A percentile compares a stretch with the other conserved stretches of the same genome.
These are phyloP conservation scores for Colletotrichum tropicicola DNA, from an alignment of 2,329 filamentous ascomycete species.

Conservation along the genomic window DNA sequence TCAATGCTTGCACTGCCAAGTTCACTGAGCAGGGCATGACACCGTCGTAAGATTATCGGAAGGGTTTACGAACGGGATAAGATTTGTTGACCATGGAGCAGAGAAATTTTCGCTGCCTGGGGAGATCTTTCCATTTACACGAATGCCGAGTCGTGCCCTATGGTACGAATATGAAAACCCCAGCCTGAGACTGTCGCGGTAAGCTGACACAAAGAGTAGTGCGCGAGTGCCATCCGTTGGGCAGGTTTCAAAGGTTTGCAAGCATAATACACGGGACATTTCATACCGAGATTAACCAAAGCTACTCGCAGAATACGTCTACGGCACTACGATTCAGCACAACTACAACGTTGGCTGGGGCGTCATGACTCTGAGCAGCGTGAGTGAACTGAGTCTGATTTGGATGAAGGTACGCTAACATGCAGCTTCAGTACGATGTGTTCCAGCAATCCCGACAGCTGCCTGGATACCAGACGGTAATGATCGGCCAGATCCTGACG, in stretches of 20 bases:
- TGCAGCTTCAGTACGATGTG: constrained; percentile 50
- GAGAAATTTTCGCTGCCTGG: constrained; percentile 53
- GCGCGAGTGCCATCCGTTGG: constrained; percentile 64
- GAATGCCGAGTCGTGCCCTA: constrained; percentile 65
- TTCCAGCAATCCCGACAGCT: constrained; percentile 53
- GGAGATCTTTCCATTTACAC: constrained; percentile 59
- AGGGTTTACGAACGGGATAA: fast-evolving
- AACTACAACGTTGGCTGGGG: constrained; percentile 41
- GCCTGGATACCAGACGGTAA: constrained; percentile 38
- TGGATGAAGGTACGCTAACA: neutral
- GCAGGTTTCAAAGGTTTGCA: constrained; percentile 57
- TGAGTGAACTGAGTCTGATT: neutral
- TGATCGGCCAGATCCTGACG: constrained; percentile 55
- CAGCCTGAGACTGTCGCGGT: too few relatives aligned
- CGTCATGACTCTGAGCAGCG: constrained; percentile 20
- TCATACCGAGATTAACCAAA: neutral
- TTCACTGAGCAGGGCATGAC: constrained; percentile 19
- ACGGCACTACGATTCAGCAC: constrained; percentile 58
- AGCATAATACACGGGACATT: too few relatives aligned
- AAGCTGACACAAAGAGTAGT: too few relatives aligned
- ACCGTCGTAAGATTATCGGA: neutral
- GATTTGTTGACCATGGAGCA: neutral
- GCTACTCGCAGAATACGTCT: constrained; percentile 55
- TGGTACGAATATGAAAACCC: constrained; percentile 37
- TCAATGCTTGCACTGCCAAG: constrained; percentile 21